Evolutionary conservation across 495 filamentous ascomycete species (phyloP), one percentile per base, ranked within the genome.

Genomic region (Penicillium crystallinum): DNA sequence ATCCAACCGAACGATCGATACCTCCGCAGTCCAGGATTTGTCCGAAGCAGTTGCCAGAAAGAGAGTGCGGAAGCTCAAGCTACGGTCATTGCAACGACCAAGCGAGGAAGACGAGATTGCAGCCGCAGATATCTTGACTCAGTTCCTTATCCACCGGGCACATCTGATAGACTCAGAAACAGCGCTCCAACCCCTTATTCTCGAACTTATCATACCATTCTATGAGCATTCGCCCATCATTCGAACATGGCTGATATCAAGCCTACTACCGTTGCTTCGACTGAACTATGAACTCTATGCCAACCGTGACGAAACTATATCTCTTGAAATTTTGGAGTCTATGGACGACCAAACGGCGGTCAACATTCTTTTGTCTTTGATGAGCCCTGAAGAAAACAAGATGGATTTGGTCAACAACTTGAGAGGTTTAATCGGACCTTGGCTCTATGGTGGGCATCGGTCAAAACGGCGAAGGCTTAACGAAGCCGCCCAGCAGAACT

Each of bases 261-360:
- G 77, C 17, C 73, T 95, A 17, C 72, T 97, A 19, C 91, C 91
- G 0, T 74, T 95, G 1, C 70, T 92, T 14, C 80, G 91, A 46
- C 75, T 90, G n/a, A 87, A 87, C 59, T 87, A 87, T 64, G 89
- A 93, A 72, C 93, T 90, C 61, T 87, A 95, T 54, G 81, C 87
- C 0, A 66, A 79, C 25, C 75, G 78, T 10, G 77, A 76, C 12
- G 68, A 74, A 11, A 58, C 70, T 7, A 70, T 82, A 30, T 82
- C 83, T 3, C 69, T 95, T 17, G 82, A 89, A 46, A 72, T 71
- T 0, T 60, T 93, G 37, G 72, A 74, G 52, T 68, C 65, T 29
- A 67, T 74, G 65, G 81, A 83, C 41, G 82, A 79, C 38, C 68
- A 72, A 46, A 75, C 80, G 25, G 88, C 83, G 2, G 75, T 91